Conservation (phyloP, 2,329 filamentous ascomycete genomes). For the Stromatinia cepivora region DNA sequence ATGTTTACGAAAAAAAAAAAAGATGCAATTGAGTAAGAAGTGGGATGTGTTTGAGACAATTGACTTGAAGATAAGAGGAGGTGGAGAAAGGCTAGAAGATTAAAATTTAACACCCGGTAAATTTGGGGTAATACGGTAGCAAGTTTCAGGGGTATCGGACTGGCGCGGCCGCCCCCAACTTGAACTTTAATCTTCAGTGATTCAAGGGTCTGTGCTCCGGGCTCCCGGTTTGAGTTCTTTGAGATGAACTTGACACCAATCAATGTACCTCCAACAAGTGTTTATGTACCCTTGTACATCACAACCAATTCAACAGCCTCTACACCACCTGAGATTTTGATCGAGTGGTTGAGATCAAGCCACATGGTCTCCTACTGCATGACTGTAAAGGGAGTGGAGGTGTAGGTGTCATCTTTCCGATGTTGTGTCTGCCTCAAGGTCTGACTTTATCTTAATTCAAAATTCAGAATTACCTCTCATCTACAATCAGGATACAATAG, state of each 20-base stretch:
- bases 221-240: background rate
- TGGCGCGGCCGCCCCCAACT: background rate
- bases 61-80: background rate
- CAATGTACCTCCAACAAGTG: background rate
- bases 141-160: background rate
- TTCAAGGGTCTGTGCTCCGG: too few relatives aligned
- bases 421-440: background rate
- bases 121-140: constrained; percentile 4
- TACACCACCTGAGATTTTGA: background rate
- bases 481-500: background rate
- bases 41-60: constrained; percentile 3
- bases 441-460: background rate
- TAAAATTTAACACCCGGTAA: background rate
- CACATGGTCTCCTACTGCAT: background rate
- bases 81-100: background rate
- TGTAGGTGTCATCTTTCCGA: background rate
- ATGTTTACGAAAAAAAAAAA: background rate
- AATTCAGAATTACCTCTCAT: background rate
- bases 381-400: background rate
- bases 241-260: background rate
- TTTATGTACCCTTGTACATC: background rate
- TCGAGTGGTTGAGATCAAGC: background rate
- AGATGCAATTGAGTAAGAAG: background rate
- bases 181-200: background rate
- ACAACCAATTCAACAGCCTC: background rate